Conservation (phyloP, 345 rosid genomes). For the Boechera stricta region DNA sequence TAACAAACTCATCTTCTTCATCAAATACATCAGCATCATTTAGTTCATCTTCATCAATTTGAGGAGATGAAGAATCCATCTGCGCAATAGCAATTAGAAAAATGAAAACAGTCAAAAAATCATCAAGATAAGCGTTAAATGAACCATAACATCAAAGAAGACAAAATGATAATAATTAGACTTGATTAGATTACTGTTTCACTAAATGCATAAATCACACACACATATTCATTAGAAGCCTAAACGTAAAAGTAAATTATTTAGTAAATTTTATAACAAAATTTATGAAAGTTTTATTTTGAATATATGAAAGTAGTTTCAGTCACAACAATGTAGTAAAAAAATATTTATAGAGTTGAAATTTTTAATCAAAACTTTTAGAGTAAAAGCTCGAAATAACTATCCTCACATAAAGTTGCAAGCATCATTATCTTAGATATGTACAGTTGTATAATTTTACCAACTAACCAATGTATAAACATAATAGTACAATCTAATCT, state of each 20-base stretch:
- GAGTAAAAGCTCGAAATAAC: background rate
- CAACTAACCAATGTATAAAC: background rate
- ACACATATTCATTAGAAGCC: background rate
- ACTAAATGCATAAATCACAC: background rate
- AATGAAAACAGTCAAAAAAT: no score
- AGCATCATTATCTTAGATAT: conserved; percentile 4
- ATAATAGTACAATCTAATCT: background rate
- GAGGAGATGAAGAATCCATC: no score
- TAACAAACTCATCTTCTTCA: no score
- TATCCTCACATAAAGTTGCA: background rate
- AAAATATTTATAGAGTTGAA: no score
- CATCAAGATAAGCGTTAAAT: no score
- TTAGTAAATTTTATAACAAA: background rate
- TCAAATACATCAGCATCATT: no score
- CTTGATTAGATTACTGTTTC: conserved; percentile 20
- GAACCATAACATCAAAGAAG: no score
- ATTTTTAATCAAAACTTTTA: no score
- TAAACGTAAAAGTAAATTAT: background rate
- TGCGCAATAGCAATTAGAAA: no score
- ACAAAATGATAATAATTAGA: conserved; percentile 13
- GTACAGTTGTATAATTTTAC: background rate
- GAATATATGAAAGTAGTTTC: background rate
- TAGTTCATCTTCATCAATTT: no score
- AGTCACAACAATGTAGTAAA: no score
- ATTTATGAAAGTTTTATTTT: background rate